phyloP scores from a whole-genome alignment of 805 yeast species.

The Yarrowia osloensis region DNA sequence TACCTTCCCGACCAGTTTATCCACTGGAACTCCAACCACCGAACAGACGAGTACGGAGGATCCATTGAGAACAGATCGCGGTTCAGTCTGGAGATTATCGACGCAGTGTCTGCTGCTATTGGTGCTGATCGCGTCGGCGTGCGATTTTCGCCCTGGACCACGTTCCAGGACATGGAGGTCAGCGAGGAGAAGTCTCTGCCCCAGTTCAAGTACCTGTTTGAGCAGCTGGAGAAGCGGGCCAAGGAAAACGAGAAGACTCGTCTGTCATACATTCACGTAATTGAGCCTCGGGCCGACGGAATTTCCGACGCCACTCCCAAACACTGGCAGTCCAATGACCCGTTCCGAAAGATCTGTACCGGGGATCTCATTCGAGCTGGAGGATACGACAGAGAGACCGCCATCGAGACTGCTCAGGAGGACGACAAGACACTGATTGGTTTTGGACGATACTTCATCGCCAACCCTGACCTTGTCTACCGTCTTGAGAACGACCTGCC shows the following conservation, averaged over 20 bases:
- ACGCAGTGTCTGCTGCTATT: slow-evolving; percentile 46
- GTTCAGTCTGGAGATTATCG: slow-evolving; percentile 54
- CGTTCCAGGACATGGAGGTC: slow-evolving; percentile 32
- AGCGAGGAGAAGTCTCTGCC: slow-evolving; percentile 30
- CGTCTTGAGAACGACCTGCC: slow-evolving; percentile 48
- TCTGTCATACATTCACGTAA: slow-evolving; percentile 46
- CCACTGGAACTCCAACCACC: slow-evolving; percentile 48
- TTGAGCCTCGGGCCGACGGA: slow-evolving; percentile 44
- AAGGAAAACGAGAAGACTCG: slow-evolving; percentile 37
- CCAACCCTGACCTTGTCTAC: slow-evolving; percentile 58
- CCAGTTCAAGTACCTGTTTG: slow-evolving; percentile 46
- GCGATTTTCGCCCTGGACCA: slow-evolving; percentile 43
- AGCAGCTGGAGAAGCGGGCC: slow-evolving; percentile 47
- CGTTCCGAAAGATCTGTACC: slow-evolving; percentile 47
- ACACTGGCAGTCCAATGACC: slow-evolving; percentile 31
- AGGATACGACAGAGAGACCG: slow-evolving; percentile 35
- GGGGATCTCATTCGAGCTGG: slow-evolving; percentile 51
- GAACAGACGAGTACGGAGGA: slow-evolving; percentile 68
- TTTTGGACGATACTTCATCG: slow-evolving; percentile 53
- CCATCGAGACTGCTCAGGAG: slow-evolving; percentile 39
- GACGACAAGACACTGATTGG: slow-evolving; percentile 41
- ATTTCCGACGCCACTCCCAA: slow-evolving; percentile 36
- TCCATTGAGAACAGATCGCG: slow-evolving; percentile 57
- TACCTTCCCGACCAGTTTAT: slow-evolving; percentile 54
- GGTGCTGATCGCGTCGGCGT: slow-evolving; percentile 55